Conservation (phyloP, 208 protist species). For the Leishmania aethiopica region DNA sequence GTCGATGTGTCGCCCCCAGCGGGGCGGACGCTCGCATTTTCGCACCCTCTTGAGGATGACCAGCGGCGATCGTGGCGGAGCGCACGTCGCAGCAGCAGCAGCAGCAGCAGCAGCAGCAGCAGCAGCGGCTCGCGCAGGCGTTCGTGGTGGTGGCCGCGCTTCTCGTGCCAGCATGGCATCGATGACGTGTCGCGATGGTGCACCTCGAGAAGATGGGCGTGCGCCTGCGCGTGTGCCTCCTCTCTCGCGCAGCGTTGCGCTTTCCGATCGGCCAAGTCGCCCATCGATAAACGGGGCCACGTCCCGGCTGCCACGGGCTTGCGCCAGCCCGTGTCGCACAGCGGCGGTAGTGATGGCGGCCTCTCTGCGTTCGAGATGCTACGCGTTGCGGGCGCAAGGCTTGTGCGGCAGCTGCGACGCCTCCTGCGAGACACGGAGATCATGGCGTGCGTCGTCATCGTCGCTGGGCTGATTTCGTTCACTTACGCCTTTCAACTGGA, state of each 20-base stretch:
- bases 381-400: background rate
- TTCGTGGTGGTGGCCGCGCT: background rate
- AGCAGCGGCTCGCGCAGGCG: background rate
- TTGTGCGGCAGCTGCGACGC: background rate
- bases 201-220: background rate
- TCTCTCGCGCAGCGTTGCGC: background rate
- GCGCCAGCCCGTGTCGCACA: background rate
- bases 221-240: background rate
- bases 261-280: background rate
- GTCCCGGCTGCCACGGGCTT: background rate
- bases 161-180: background rate
- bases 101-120: background rate
- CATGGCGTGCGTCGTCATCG: constrained; percentile 33
- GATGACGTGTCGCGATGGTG: background rate
- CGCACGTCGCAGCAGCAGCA: background rate
- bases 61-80: background rate
- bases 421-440: constrained; percentile 28
- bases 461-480: constrained; percentile 49
- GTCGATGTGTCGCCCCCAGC: background rate
- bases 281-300: background rate
- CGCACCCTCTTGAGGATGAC: background rate
- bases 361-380: background rate
- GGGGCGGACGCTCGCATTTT: background rate
- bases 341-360: background rate
- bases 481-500: constrained; percentile 33